These are phyloP conservation scores for Pilasporangium apinafurcum DNA, from an alignment of 352 stramenopile genomes.

Conservation along the genomic window DNA sequence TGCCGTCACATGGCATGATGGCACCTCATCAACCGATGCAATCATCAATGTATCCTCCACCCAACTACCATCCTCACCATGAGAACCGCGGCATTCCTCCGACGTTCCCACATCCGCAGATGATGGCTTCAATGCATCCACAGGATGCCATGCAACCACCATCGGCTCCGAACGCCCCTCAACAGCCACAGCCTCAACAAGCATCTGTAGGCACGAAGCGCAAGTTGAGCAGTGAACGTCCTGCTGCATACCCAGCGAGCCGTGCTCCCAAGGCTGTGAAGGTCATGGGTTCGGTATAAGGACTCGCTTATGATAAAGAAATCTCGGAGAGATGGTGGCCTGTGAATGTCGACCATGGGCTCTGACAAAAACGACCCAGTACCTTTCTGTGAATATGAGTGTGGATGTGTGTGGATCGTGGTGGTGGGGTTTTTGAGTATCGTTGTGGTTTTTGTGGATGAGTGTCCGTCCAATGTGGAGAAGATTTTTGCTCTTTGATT, in stretches of 20 bases:
- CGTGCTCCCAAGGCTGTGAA: slow-evolving; percentile 18
- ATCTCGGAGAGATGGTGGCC: not conserved
- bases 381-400: not conserved
- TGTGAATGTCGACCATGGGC: not conserved
- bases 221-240: slow-evolving; percentile 23
- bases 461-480: too few species aligned
- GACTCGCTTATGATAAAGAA: not conserved
- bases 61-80: slow-evolving; percentile 10
- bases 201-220: slow-evolving; percentile 42
- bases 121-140: slow-evolving; percentile 27
- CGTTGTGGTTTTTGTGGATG: too few species aligned
- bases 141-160: slow-evolving; percentile 9
- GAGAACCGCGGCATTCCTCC: slow-evolving; percentile 26
- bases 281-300: slow-evolving; percentile 4
- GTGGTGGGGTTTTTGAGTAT: too few species aligned
- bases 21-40: not conserved
- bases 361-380: slow-evolving; percentile 1
- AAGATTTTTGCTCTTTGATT: too few species aligned
- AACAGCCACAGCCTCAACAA: too few species aligned
- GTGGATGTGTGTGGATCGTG: too few species aligned
- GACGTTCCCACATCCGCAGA: slow-evolving; percentile 46
- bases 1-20: slow-evolving; percentile 13
- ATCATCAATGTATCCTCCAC: slow-evolving; percentile 19
- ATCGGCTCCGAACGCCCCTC: slow-evolving; percentile 15
- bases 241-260: slow-evolving; percentile 7